Percentiles rank a stretch among this genome's conserved stretches.
phyloP scores from a whole-genome alignment of 2,329 filamentous ascomycete species.

The Botryotinia convoluta region DNA sequence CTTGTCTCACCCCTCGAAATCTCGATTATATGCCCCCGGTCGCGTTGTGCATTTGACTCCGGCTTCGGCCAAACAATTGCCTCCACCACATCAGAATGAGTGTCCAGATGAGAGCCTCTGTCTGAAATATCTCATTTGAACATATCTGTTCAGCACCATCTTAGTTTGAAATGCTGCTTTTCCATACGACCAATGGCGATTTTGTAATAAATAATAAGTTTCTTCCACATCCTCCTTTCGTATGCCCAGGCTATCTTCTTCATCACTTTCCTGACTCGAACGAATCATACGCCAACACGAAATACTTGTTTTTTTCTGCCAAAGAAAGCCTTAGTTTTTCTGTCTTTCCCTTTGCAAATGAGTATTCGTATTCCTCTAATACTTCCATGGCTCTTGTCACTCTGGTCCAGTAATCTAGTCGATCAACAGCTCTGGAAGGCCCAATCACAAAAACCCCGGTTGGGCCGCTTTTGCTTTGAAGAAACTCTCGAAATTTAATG shows the following conservation, averaged over 20 bases:
- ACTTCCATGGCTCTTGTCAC: background rate
- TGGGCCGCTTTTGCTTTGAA: background rate
- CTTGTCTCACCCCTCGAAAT: too few species aligned
- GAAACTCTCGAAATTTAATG: background rate
- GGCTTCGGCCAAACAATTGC: background rate
- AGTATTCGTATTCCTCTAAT: background rate
- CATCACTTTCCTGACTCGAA: background rate
- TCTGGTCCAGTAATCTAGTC: background rate
- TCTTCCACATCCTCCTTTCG: background rate
- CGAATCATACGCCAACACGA: background rate
- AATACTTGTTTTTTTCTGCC: background rate
- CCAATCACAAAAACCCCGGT: background rate
- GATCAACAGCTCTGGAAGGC: background rate
- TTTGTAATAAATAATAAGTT: background rate
- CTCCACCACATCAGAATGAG: background rate
- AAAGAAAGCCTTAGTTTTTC: background rate
- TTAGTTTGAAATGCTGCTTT: background rate
- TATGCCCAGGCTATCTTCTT: background rate
- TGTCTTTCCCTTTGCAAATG: background rate
- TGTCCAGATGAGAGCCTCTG: background rate
- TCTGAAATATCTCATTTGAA: background rate
- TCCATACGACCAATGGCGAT: background rate
- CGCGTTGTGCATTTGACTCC: fast-evolving
- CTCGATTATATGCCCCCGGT: background rate
- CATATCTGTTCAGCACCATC: background rate